Evolutionary conservation across 1,284 basidiomycete genomes (phyloP).

Genomic region (Anthracocystis panici-leucophaei): DNA sequence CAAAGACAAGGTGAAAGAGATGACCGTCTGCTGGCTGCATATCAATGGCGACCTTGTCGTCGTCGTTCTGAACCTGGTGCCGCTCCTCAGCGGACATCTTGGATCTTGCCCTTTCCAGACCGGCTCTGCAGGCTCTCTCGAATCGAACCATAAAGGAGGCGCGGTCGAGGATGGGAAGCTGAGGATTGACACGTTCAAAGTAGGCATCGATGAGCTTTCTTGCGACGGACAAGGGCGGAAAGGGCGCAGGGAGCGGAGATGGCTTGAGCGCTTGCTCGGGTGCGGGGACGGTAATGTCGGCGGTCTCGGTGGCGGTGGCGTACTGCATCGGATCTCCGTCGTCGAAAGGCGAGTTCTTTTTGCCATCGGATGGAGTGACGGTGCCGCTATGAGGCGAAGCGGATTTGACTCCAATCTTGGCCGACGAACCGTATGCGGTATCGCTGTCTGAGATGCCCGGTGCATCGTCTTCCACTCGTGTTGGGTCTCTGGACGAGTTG

Average conservation of each 20-base stretch:
- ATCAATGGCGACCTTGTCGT: slow-evolving; percentile 46
- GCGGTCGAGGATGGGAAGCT: slow-evolving; percentile 46
- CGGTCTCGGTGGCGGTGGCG: slow-evolving; percentile 47
- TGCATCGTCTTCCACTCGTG: slow-evolving; percentile 1
- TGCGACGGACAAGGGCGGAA: slow-evolving; percentile 44
- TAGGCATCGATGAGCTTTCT: slow-evolving; percentile 53
- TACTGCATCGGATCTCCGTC: slow-evolving; percentile 54
- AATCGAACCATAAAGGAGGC: slow-evolving; percentile 43
- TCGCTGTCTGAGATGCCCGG: slow-evolving; percentile 6
- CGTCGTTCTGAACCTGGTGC: slow-evolving; percentile 11
- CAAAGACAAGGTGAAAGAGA: slow-evolving; percentile 54
- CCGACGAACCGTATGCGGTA: not conserved
- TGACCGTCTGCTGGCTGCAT: slow-evolving; percentile 51
- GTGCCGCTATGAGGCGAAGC: slow-evolving; percentile 34
- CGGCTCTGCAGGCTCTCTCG: slow-evolving; percentile 37
- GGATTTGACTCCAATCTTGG: slow-evolving; percentile 10
- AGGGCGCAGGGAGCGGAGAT: slow-evolving; percentile 44
- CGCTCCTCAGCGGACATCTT: slow-evolving; percentile 26
- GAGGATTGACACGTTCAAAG: slow-evolving; percentile 52
- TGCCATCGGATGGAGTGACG: slow-evolving; percentile 38
- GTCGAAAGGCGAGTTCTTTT: slow-evolving; percentile 49
- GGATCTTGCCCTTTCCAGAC: slow-evolving; percentile 31
- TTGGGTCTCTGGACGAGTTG: slow-evolving; percentile 8
- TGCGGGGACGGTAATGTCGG: slow-evolving; percentile 49
- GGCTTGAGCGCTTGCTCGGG: slow-evolving; percentile 49